Base-by-base conservation (phyloP, 2,329 filamentous ascomycete species). In the Phaeophleospora eucalypticola region DNA sequence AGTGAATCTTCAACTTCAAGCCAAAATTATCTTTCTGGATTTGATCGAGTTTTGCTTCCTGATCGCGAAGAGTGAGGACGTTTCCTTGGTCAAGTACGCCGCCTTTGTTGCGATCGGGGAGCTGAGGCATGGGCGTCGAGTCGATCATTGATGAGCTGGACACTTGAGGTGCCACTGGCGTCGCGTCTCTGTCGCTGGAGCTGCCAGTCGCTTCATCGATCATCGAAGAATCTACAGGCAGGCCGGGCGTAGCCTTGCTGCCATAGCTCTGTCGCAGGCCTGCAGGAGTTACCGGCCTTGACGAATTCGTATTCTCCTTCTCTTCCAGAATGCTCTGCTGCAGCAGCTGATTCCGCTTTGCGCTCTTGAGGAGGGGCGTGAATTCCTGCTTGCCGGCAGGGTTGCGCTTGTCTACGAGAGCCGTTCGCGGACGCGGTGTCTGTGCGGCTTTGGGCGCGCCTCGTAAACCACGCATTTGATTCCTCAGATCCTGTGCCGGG, bases 21-120 rank as follows among this genome's bases (percentile, higher is more conserved):
- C 89, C 89, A 65, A 97, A 98, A 64, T 98, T 98, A 64, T 97
- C 93, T 73, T 98, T 98, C 65, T 96, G 89, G 59, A 98, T 91
- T 63, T 87, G 87, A 71, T 96, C 88, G 58, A 98, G 91, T 57
- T 82, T 81, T 58, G 89, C 89, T 69, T 97, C 93, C 68, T 98
- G 93, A 65, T 98, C 93, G 51, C 89, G 84, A 48, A 98, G 70
- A 1, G 93, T 95, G 58, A 96, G 78, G 63, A 94, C 85, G 59
- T 96, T 95, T 16, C 89, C 89, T 58, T 93, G 86, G 52, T 90
- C 84, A 32, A 95, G 69, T 3, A 87, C 80, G 1, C 68, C 71
- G 18, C 82, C 84, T 43, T 82, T 83, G 43, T 77, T 78, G 35
- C 55, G 49, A 47, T 84, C 79, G 4, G 83, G 79, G 27, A 88